Percentiles rank a stretch among this genome's conserved stretches.
Conservation (phyloP, 2,329 filamentous ascomycete genomes). For the Meredithiella fracta region DNA sequence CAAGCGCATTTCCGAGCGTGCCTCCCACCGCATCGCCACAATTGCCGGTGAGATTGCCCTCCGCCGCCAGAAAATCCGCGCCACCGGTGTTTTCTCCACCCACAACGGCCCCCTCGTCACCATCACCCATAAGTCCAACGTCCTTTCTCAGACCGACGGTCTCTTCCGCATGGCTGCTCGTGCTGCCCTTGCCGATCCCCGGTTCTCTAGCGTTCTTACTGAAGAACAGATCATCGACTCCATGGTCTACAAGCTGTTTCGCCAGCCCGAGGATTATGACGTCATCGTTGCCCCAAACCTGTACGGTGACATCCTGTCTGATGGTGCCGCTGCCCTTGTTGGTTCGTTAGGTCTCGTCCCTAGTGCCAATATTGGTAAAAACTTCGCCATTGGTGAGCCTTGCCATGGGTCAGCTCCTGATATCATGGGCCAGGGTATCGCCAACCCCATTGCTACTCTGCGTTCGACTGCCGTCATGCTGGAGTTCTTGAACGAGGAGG, state of each 20-base stretch:
- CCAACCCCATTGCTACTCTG: slow-evolving; percentile 91
- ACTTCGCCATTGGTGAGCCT: slow-evolving; percentile 91
- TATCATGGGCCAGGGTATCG: slow-evolving; percentile 81
- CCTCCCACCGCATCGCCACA: slow-evolving; percentile 68
- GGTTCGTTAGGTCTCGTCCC: slow-evolving; percentile 85
- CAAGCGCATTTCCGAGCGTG: slow-evolving; percentile 85
- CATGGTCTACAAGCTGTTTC: slow-evolving; percentile 99
- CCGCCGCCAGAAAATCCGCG: slow-evolving; percentile 65
- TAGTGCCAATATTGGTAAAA: slow-evolving; percentile 84
- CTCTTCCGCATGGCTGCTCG: slow-evolving; percentile 75
- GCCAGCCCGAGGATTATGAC: slow-evolving; percentile 86
- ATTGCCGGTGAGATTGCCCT: slow-evolving; percentile 93
- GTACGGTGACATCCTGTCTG: slow-evolving; percentile 92
- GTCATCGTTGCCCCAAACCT: slow-evolving; percentile 96
- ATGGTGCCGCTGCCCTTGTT: slow-evolving; percentile 86
- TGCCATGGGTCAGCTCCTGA: slow-evolving; percentile 94
- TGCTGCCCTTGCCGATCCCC: slow-evolving; percentile 48
- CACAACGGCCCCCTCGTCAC: slow-evolving; percentile 65
- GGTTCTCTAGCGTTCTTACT: slow-evolving; percentile 48
- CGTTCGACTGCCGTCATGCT: slow-evolving; percentile 87
- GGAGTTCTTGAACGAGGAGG: slow-evolving; percentile 79
- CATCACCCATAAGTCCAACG: slow-evolving; percentile 97
- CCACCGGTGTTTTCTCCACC: slow-evolving; percentile 38
- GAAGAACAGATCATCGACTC: slow-evolving; percentile 99
- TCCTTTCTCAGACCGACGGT: slow-evolving; percentile 88